Evolutionary conservation across 768 basidiomycete species (phyloP).

Genomic region (Imleria badia): DNA sequence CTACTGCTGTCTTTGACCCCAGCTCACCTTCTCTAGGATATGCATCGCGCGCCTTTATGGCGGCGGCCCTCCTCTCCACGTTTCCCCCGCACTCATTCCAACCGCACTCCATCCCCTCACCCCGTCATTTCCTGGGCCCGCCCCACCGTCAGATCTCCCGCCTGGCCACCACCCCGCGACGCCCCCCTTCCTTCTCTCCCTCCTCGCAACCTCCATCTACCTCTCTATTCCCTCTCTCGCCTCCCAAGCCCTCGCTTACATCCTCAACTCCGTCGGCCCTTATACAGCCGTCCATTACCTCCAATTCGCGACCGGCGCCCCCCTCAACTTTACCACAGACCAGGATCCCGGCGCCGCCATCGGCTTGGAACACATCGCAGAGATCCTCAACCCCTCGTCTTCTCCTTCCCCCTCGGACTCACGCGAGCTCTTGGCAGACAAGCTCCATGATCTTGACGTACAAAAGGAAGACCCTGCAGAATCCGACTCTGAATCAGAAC

Average conservation of each 20-base stretch:
- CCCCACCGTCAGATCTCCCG: conserved; percentile 35
- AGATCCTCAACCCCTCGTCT: conserved; percentile 40
- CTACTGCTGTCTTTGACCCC: background rate
- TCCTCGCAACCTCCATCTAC: conserved; percentile 85
- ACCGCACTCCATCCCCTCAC: conserved; percentile 70
- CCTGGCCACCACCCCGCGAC: conserved; percentile 68
- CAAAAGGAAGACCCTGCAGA: conserved; percentile 39
- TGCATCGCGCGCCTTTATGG: conserved; percentile 88
- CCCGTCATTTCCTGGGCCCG: conserved; percentile 50
- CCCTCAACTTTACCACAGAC: conserved; percentile 45
- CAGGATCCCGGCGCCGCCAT: conserved; percentile 60
- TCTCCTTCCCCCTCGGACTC: conserved; percentile 12
- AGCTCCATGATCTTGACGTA: conserved; percentile 32
- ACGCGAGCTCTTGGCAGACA: conserved; percentile 29
- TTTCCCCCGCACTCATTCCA: conserved; percentile 65
- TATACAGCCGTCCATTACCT: conserved; percentile 76
- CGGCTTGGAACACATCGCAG: conserved; percentile 68
- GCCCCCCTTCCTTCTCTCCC: conserved; percentile 78
- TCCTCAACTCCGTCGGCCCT: conserved; percentile 77
- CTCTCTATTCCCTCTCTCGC: conserved; percentile 78
- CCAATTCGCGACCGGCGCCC: conserved; percentile 75
- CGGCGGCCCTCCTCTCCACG: conserved; percentile 71
- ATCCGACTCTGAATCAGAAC: conserved; percentile 32
- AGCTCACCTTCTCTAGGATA: conserved; percentile 47
- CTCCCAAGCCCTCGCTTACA: conserved; percentile 67